These are phyloP conservation scores for Gloeophyllum trabeum DNA, from an alignment of 768 basidiomycete genomes.

Conservation along the genomic window DNA sequence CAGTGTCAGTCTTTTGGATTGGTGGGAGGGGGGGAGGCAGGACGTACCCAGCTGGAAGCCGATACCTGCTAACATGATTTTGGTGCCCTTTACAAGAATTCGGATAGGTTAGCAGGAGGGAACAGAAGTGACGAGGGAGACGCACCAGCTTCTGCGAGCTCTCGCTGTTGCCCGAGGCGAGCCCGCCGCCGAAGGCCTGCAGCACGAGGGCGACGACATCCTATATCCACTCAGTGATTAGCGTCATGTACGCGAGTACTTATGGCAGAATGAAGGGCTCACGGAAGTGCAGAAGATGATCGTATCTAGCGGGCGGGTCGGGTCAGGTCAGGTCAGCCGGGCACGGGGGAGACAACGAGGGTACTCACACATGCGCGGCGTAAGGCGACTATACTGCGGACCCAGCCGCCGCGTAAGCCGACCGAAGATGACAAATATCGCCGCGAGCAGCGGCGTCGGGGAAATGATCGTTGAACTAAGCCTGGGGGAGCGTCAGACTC, in stretches of 20 bases:
- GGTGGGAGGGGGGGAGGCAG: too few relatives aligned
- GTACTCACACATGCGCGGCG: conserved; percentile 29
- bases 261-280: conserved; percentile 2
- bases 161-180: conserved; percentile 6
- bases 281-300: conserved; percentile 29
- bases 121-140: too few relatives aligned
- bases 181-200: conserved; percentile 54
- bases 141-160: too few relatives aligned
- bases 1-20: too few relatives aligned
- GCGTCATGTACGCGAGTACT: too few relatives aligned
- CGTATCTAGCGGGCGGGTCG: conserved; percentile 23
- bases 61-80: conserved; percentile 59
- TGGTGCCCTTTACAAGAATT: too few relatives aligned
- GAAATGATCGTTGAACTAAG: conserved; percentile 40
- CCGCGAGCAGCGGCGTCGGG: conserved; percentile 46
- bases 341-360: not conserved
- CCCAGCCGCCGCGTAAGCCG: conserved; percentile 33
- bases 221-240: conserved; percentile 6
- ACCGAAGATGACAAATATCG: conserved; percentile 49
- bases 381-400: conserved; percentile 31
- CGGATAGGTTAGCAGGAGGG: too few relatives aligned
- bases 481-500: conserved; percentile 17
- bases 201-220: conserved; percentile 50
- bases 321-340: not conserved
- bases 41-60: conserved; percentile 47